Evolutionary conservation across 2,329 filamentous ascomycete species (phyloP), one percentile per base, ranked within the genome.

Genomic region (Blumeriella jaapii): DNA sequence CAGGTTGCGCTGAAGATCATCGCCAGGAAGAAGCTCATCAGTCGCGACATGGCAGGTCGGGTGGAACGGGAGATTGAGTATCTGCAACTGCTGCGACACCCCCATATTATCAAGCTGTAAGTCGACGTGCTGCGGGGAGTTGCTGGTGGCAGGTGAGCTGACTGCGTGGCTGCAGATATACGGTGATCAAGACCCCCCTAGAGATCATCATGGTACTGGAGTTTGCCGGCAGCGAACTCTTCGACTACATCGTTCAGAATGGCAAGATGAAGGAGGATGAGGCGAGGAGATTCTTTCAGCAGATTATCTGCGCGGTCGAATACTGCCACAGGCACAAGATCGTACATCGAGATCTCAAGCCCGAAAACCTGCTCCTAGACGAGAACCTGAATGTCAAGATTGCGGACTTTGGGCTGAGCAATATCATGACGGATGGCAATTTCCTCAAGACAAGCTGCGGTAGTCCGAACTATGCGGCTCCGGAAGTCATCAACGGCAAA

Each of bases 121-220:
- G 71, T 66, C 25, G 10, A 23, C 23, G 10, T 28, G 25, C 28
- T 25, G n/a, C 17, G 18, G 29, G 23, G 16, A 29, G 14, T 23
- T 8, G 13, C 31, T 31, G 5, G 31, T 11, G 14, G 8, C 14
- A 36, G 34, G n/a, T 11, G 41, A 27, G 38, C 56, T 58, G 41
- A 60, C 40, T 10, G 22, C 6, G 4, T n/a, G 9, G 13, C 22
- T 4, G 26, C 52, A 91, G 84, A 38, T 94, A 85, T 61, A 96
- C 91, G 18, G 91, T 98, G 46, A 96, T 98, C 59, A 95, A 93
- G 44, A 95, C 89, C 5, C 75, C 78, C 15, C 77, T 73, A 43
- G 91, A 98, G 58, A 98, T 98, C 57, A 91, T 96, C 60, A 98
- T 98, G 91, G 91, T 98, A 31, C 74, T 98, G 49, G 91, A 98